These are phyloP conservation scores for Hygrocybe punicea DNA, from an alignment of 768 basidiomycete species.

Conservation along the genomic window DNA sequence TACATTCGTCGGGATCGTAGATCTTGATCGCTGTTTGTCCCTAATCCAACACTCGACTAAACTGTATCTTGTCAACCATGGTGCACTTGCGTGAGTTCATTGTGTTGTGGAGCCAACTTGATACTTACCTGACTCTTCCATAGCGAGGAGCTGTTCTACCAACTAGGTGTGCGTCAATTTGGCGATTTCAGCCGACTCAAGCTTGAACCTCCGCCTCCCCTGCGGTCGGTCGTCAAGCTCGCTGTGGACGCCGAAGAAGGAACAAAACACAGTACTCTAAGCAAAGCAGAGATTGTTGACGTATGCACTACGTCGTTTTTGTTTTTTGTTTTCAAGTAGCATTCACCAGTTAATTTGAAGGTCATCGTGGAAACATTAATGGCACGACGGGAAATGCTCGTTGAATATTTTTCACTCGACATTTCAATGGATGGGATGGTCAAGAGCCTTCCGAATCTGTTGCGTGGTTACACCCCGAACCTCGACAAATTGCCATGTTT, in stretches of 20 bases:
- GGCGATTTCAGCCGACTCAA: constrained; percentile 73
- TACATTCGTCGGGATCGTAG: constrained; percentile 90
- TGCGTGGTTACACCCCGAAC: constrained; percentile 87
- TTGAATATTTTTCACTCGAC: constrained; percentile 83
- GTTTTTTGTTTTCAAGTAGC: not conserved
- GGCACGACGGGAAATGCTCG: constrained; percentile 72
- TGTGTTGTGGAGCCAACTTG: not conserved
- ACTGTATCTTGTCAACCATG: constrained; percentile 86
- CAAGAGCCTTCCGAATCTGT: constrained; percentile 75
- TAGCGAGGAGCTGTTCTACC: constrained; percentile 94
- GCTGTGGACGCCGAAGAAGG: constrained; percentile 72
- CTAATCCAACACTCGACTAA: constrained; percentile 86
- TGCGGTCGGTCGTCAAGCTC: constrained; percentile 68
- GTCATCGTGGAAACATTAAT: constrained; percentile 61
- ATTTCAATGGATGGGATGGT: constrained; percentile 67
- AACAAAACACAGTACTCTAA: constrained; percentile 51
- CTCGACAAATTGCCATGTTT: constrained; percentile 86
- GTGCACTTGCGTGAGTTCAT: constrained; percentile 67
- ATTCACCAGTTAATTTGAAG: constrained; percentile 34
- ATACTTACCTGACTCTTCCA: constrained; percentile 1
- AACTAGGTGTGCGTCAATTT: constrained; percentile 88
- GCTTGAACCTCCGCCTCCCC: constrained; percentile 75
- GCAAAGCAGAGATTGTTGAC: constrained; percentile 63
- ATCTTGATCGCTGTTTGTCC: constrained; percentile 67
- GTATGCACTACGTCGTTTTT: constrained; percentile 40